Percentiles rank a stretch among this genome's conserved stretches.
These are phyloP conservation scores for Kandelia obovata DNA, from an alignment of 345 rosid species.

Conservation along the genomic window DNA sequence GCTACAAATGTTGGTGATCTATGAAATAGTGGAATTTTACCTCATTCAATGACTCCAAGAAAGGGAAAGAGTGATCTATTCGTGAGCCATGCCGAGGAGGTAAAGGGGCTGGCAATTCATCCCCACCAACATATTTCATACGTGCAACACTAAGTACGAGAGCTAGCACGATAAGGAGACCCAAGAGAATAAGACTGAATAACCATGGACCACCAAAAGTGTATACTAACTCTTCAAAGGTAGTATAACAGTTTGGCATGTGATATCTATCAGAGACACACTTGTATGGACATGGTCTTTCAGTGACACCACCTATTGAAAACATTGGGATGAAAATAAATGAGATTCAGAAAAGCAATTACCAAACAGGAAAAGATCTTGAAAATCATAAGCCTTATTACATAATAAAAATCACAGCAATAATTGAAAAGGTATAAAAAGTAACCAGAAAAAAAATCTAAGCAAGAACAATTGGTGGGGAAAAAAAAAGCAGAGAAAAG, in stretches of 20 bases:
- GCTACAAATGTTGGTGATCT: background rate
- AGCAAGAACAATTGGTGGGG: background rate
- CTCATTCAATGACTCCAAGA: conserved; percentile 91
- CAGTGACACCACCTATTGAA: conserved; percentile 73
- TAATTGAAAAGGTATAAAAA: background rate
- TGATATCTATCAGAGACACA: conserved; percentile 83
- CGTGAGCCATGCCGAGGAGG: conserved; percentile 65
- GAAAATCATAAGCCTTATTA: conserved; percentile 4
- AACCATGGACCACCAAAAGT: conserved; percentile 97
- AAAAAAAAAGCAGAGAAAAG: background rate
- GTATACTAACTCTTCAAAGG: conserved; percentile 83
- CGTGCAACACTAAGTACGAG: conserved; percentile 91
- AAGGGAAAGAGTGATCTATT: conserved; percentile 83
- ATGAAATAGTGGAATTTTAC: conserved; percentile 23
- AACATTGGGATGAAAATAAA: conserved; percentile 1
- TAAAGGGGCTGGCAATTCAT: conserved; percentile 58
- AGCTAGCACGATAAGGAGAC: conserved; percentile 74
- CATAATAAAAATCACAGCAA: background rate
- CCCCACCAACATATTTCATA: conserved; percentile 84
- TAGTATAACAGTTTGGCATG: conserved; percentile 88
- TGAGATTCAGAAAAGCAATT: conserved; percentile 9
- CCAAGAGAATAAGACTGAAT: conserved; percentile 66
- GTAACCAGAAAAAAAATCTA: background rate
- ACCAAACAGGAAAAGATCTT: background rate
- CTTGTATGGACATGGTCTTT: conserved; percentile 78